Evolutionary conservation across 345 rosid species (phyloP).

Genomic region (Bruguiera parviflora): DNA sequence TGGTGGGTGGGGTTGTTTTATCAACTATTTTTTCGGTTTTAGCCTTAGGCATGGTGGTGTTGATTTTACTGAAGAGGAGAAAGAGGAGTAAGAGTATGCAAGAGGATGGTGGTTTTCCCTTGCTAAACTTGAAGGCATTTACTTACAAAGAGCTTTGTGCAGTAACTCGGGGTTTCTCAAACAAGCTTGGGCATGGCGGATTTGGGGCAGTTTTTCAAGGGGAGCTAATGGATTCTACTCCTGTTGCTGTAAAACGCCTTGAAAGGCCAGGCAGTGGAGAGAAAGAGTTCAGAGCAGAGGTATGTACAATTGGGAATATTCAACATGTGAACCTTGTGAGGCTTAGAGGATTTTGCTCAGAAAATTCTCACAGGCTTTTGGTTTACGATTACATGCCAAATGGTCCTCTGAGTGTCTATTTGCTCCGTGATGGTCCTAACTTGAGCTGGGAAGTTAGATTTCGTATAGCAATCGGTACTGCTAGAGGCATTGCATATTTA

Average conservation of each 20-base stretch:
- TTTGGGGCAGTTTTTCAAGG: slow-evolving; percentile 32
- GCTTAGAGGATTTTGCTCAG: slow-evolving; percentile 30
- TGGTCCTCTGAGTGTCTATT: slow-evolving; percentile 24
- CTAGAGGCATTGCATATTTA: slow-evolving; percentile 29
- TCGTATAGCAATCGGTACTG: slow-evolving; percentile 25
- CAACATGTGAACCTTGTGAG: slow-evolving; percentile 33
- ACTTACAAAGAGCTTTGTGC: slow-evolving; percentile 24
- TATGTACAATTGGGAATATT: slow-evolving; percentile 29
- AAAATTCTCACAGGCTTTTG: slow-evolving; percentile 26
- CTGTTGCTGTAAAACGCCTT: slow-evolving; percentile 30
- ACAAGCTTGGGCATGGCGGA: slow-evolving; percentile 30
- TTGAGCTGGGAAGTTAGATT: slow-evolving; percentile 28
- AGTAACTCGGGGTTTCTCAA: slow-evolving; percentile 22
- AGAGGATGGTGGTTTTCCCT: slow-evolving; percentile 45
- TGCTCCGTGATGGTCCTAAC: slow-evolving; percentile 21
- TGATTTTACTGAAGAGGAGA: slow-evolving; percentile 43
- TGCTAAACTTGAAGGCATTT: slow-evolving; percentile 54
- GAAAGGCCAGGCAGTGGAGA: slow-evolving; percentile 28
- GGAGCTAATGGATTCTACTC: slow-evolving; percentile 18
- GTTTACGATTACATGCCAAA: slow-evolving; percentile 31
- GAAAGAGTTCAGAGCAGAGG: slow-evolving; percentile 33
- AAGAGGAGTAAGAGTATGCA: slow-evolving; percentile 32
- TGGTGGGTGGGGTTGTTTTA: slow-evolving; percentile 52
- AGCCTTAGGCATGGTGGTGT: slow-evolving; percentile 30
- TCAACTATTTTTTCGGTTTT: slow-evolving; percentile 41